A percentile compares a stretch with the other conserved stretches of the same genome.
Conservation (phyloP, 2,329 filamentous ascomycete genomes). For the Neoarthrinium moseri region DNA sequence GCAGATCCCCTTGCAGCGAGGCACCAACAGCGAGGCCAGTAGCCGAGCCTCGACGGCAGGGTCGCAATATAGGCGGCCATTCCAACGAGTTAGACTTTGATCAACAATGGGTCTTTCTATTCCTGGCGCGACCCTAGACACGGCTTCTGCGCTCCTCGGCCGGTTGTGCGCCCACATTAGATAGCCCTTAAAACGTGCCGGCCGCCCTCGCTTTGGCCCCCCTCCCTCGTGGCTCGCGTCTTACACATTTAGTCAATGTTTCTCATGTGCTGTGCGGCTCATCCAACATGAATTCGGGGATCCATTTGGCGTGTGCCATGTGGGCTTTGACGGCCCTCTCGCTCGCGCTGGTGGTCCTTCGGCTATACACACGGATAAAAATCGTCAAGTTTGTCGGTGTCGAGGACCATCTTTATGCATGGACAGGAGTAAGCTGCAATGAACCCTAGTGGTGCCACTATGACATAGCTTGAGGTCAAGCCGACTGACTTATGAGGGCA, state of each 20-base stretch:
- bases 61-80: no score
- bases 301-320: conserved; percentile 27
- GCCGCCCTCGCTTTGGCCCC: background rate
- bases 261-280: background rate
- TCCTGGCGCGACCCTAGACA: background rate
- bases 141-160: background rate
- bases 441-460: background rate
- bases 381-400: conserved; percentile 34
- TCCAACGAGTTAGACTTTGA: background rate
- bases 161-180: background rate
- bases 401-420: conserved; percentile 35
- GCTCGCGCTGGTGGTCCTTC: conserved; percentile 19
- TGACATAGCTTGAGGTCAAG: no score
- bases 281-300: conserved; percentile 26
- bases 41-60: background rate
- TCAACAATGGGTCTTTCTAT: conserved; percentile 4
- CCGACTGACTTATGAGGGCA: conserved; percentile 3
- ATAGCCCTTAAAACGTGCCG: background rate
- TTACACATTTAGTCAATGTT: background rate
- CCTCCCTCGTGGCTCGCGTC: background rate
- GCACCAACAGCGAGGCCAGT: background rate
- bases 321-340: conserved; percentile 34
- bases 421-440: conserved; percentile 24
- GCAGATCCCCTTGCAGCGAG: background rate
- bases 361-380: conserved; percentile 25